Evolutionary conservation across 1,139 yeast species (phyloP).

Genomic region (Petasospora fabianii): DNA sequence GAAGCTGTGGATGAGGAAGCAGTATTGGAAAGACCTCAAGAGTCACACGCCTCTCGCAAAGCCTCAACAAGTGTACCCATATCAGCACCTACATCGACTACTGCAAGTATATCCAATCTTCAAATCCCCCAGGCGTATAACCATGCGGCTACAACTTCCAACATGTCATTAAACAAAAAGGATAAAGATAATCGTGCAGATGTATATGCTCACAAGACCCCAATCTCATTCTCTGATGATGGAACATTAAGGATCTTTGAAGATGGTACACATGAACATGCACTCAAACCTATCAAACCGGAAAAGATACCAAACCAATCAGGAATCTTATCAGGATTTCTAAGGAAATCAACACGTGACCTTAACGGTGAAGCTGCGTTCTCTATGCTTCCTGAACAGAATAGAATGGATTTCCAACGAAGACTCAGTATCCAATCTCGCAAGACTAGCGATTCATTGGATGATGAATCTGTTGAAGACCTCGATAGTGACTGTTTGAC

Average conservation of each 20-base stretch:
- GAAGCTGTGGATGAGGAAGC: slow-evolving; percentile 6
- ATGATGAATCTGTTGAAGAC: slow-evolving; percentile 6
- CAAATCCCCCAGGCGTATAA: too few relatives aligned
- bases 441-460: slow-evolving; percentile 13
- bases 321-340: slow-evolving; percentile 26
- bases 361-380: slow-evolving; percentile 28
- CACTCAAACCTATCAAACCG: slow-evolving; percentile 28
- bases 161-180: not conserved
- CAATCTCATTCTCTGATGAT: slow-evolving; percentile 15
- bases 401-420: slow-evolving; percentile 34
- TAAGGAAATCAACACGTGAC: slow-evolving; percentile 25
- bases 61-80: not conserved
- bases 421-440: slow-evolving; percentile 35
- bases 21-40: slow-evolving; percentile 1
- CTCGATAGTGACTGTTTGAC: too few relatives aligned
- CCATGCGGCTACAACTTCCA: not conserved
- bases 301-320: slow-evolving; percentile 30
- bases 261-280: slow-evolving; percentile 37
- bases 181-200: not conserved
- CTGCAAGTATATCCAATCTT: slow-evolving; percentile 2
- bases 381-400: slow-evolving; percentile 36
- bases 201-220: not conserved
- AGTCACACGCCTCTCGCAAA: slow-evolving; percentile 1
- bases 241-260: slow-evolving; percentile 31
- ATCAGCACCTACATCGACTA: not conserved